Base-by-base conservation (phyloP, 257 asterid species). In the Leonotis leonurus region DNA sequence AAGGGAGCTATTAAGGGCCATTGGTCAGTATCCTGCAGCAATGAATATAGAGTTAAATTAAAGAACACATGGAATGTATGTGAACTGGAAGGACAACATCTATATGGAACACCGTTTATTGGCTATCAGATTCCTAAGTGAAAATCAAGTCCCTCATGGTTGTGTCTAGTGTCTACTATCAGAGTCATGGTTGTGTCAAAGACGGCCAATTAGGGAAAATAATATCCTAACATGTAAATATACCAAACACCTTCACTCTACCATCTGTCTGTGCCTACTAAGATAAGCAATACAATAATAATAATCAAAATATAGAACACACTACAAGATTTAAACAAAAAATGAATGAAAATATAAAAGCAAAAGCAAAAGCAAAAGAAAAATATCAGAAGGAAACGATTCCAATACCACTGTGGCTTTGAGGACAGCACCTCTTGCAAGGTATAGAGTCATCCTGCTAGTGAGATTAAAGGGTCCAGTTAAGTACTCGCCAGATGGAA, bases 401-500 rank as follows among this genome's bases (percentile, higher is more conserved):
- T 35, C 5, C 4, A 48, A 9, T 81, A 90, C 97, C 94, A 26
- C 37, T 8, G 85, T 74, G 67, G 95, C 96, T 74, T 80, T 87
- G 83, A 90, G 81, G 51, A 82, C 89, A 68, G 98, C 96, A 35
- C 83, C 93, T 52, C 64, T 25, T 50, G 96, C 94, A 78, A 90
- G 74, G 70, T 70, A 90, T 3, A 90, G 90, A 62, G 98, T 90
- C 95, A 90, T 90, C 29, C 76, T 85, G 77, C 96, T 90, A 13
- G 97, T 87, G 55, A 90, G 90, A 66, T 82, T 85, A 65, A 90
- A 90, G n/a, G 94, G 84, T 21, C 73, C 96, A 9, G 98, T 90
- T 72, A 90, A 75, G 64, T 69, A 90, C 57, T 56, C 94, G 41
- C 98, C 98, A 16, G 95, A 72, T 40, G 96, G 98, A 22, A 90